Base-by-base conservation (phyloP, 352 stramenopile species). In the Globisporangium nunn region DNA sequence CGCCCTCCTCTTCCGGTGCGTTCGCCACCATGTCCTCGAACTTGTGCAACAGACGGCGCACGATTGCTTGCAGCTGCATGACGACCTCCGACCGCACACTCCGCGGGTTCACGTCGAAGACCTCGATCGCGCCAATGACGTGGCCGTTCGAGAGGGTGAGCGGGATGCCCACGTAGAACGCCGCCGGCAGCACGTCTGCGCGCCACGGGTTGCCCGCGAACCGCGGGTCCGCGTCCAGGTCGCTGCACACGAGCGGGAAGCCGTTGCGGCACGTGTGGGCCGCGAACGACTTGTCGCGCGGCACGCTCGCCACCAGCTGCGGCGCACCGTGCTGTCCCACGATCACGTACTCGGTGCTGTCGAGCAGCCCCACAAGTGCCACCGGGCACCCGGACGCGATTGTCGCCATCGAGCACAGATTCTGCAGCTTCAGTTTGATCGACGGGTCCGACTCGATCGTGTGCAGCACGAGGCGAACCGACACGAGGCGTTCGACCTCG, bases 381-480 rank as follows among this genome's bases (percentile, higher is more conserved):
- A 88, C 75, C 0, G 76, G 68, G 47, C 78, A 87, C 41, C 75
- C 72, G 1, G 81, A 84, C n/a, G 81, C 83, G 56, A 91, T 93
- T 31, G 81, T 75, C 50, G 81, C 81, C 77, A 95, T 91, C 50
- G 78, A 87, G 62, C 77, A 87, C 30, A 93, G 72, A 59, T 92
- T 79, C 39, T 59, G 58, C 50, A 88, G 66, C 43, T 72, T 77
- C 39, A 78, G 75, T 64, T 85, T 77, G 41, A 72, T 62, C 17
- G 67, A 66, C 0, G 73, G 59, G 3, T 64, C 61, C 0, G 69
- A 65, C 54, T 77, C 72, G 7, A 93, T 39, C 15, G 75, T 73
- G 23, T 74, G 64, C 30, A 65, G 55, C 18, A 93, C 65, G 3
- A 67, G 59, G 7, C 74, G 74, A 18, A 91, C 82, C 2, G 78